Base-by-base conservation (phyloP, 75 land plant genomes). In the Selaginella moellendorffii region DNA sequence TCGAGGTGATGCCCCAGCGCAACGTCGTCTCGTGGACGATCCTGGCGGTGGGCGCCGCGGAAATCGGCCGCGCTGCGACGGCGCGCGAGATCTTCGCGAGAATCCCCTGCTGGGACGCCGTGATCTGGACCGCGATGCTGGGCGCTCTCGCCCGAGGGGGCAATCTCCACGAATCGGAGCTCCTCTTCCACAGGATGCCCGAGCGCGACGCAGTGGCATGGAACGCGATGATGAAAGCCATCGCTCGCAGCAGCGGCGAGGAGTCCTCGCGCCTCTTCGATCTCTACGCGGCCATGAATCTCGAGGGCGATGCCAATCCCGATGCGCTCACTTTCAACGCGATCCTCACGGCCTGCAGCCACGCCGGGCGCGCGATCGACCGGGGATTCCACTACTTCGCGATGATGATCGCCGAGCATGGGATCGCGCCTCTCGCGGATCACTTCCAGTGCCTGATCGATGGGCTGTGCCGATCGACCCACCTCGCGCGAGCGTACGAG, bases 371-470 rank as follows among this genome's bases (percentile, higher is more conserved):
- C 2, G 17, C 19, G 8, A 25, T 2, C n/a, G 59, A 56, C 9
- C 17, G 59, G n/a, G n/a, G 25, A 19, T 56, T 56, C n/a, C n/a
- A n/a, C n/a, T n/a, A n/a, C n/a, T 56, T 8, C 59, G 5, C 9
- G 17, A 9, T 56, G 25, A 56, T 56, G 59, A 21, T 19, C 9
- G 25, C 2, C 8, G 59, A 9, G 19, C 24, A 56, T 19, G 9
- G n/a, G 24, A 21, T 56, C n/a, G 59, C 59, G 2, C 59, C 59
- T 8, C 8, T 24, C 19, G n/a, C n/a, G n/a, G 59, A 56, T 5
- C 59, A 56, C n/a, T 56, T 56, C n/a, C 21, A 56, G 8, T 56
- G 59, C 24, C 5, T 56, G 5, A 25, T 24, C n/a, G 59, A 56
- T 24, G n/a, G 5, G 25, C 59, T 56, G 5, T 19, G 59, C 8